phyloP scores from a whole-genome alignment of 768 basidiomycete genomes.

The Clitopilus hobsonii region DNA sequence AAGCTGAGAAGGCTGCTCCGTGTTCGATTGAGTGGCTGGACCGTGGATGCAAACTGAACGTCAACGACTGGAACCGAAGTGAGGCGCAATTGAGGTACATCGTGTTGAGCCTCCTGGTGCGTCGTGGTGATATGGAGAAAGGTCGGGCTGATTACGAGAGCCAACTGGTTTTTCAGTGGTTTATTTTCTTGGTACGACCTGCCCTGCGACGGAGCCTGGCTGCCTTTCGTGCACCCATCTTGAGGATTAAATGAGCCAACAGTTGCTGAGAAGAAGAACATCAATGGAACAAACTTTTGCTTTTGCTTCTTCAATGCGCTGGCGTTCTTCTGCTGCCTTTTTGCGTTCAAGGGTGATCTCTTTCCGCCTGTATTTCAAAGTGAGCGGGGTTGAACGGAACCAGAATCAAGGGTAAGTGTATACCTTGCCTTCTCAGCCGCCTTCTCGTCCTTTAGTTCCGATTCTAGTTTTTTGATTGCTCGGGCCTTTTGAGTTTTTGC shows the following conservation, averaged over 20 bases:
- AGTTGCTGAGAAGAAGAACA: neutral
- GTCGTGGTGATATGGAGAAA: conserved; percentile 1
- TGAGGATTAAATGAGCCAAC: conserved; percentile 6
- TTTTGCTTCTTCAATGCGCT: conserved; percentile 61
- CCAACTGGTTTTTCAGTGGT: conserved; percentile 42
- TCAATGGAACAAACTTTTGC: conserved; percentile 41
- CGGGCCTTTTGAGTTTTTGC: conserved; percentile 57
- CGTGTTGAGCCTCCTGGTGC: neutral
- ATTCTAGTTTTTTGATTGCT: conserved; percentile 70
- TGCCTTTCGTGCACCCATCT: conserved; percentile 83
- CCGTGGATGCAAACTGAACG: neutral
- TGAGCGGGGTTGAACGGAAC: conserved; percentile 4
- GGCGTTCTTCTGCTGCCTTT: conserved; percentile 68
- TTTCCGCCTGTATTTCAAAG: conserved; percentile 42
- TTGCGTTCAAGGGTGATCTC: conserved; percentile 69
- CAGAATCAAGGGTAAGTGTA: neutral
- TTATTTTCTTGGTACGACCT: conserved; percentile 78
- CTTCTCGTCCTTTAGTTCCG: conserved; percentile 75
- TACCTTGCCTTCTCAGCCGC: conserved; percentile 61
- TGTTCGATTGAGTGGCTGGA: neutral
- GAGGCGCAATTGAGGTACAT: conserved; percentile 1
- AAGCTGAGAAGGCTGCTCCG: conserved; percentile 5
- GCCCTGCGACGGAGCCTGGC: conserved; percentile 68
- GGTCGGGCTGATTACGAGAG: neutral
- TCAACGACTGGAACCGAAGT: neutral